Base-by-base conservation (phyloP, 2,329 filamentous ascomycete species). In the Fusarium mundagurra region DNA sequence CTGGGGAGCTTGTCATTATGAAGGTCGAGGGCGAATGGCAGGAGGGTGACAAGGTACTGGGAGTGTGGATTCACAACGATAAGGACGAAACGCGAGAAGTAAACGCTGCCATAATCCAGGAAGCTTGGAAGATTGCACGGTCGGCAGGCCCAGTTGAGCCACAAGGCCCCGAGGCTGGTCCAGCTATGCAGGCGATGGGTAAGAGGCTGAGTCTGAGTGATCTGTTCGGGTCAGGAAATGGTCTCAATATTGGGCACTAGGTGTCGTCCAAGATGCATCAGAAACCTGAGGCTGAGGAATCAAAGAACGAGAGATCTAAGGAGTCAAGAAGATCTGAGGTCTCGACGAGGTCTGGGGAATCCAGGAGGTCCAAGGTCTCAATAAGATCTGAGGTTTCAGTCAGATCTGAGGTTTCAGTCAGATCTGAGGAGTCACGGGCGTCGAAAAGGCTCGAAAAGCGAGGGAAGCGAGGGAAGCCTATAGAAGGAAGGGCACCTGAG, bases 11-110 rank as follows among this genome's bases (percentile, higher is more conserved):
- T 45, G 82, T 91, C 61, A 88, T 89, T 63, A 81, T 87, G 55
- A 81, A 86, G 41, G 78, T 84, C 16, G 81, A 83, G 39, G 82
- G 79, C 41, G 76, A 77, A n/a, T 79, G 82, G 77, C 74, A 79
- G 24, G 78, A 78, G 51, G 78, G 76, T 10, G 81, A 84, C 59
- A 84, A 84, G 69, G 85, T 88, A 6, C 76, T 90, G 55, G 89
- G 88, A 6, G 77, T 91, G 11, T 90, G 86, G 85, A 87, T 90
- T 66, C 87, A 90, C 79, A 85, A 86, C 60, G 86, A 87, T 74
- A 80, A 82, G 69, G 83, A 83, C 51, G 83, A 84, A 71, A 87
- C 85, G 36, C 80, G 86, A 54, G 79, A 83, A 59, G 75, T 81
- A 57, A 85, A 85, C 61, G 82, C 80, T 18, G 81, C 82, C 36